phyloP scores from a whole-genome alignment of 441 rosid genomes.

The Erodium trifolium region DNA sequence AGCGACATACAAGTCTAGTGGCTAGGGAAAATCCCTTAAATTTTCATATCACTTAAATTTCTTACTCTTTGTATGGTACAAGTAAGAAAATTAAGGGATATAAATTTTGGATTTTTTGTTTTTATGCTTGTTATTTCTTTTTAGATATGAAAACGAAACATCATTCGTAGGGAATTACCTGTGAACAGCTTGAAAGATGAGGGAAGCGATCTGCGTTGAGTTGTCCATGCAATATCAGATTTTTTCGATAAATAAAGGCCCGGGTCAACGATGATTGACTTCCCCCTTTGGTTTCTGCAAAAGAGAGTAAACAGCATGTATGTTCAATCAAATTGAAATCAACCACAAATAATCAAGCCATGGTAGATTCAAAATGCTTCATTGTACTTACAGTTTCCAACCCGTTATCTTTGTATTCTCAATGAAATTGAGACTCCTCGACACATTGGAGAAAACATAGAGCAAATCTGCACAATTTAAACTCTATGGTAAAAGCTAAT shows the following conservation, averaged over 20 bases:
- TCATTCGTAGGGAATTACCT: slow-evolving; percentile 26
- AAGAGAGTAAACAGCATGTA: slow-evolving; percentile 12
- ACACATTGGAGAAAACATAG: slow-evolving; percentile 60
- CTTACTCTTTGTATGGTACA: no score
- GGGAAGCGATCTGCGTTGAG: slow-evolving; percentile 81
- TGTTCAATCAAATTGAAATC: neutral
- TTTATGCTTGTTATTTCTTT: neutral
- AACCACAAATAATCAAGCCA: neutral
- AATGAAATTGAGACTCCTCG: slow-evolving; percentile 70
- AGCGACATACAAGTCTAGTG: neutral
- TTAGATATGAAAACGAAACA: neutral
- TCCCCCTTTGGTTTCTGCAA: slow-evolving; percentile 73
- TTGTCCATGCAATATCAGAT: slow-evolving; percentile 74
- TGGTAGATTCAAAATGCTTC: slow-evolving; percentile 10
- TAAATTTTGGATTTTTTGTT: no score
- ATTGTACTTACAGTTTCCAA: slow-evolving; percentile 76
- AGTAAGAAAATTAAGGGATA: no score
- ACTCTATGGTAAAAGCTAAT: slow-evolving; percentile 14
- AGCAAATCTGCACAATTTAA: slow-evolving; percentile 56
- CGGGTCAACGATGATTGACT: slow-evolving; percentile 79
- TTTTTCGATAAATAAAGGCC: slow-evolving; percentile 83
- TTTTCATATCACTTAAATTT: no score
- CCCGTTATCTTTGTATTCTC: slow-evolving; percentile 73
- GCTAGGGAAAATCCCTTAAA: no score
- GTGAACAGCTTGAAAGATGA: slow-evolving; percentile 81